Base-by-base conservation (phyloP, 768 basidiomycete genomes). In the Terana coerulea region DNA sequence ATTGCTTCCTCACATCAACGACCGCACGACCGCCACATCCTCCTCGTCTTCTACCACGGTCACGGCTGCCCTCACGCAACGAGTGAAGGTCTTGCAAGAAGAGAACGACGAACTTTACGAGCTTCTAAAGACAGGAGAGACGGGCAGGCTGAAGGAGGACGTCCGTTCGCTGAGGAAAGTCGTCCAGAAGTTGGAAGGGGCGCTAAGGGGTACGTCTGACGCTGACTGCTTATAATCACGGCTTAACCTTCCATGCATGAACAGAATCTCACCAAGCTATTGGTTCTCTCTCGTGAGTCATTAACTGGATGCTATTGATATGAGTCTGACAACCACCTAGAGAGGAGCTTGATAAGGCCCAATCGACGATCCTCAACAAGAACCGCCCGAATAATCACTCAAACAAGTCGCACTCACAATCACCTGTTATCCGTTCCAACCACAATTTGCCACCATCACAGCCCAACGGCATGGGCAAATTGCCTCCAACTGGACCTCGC, bases 41-140 rank as follows among this genome's bases (percentile, higher is more conserved):
- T 56, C 59, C 19, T 57, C 61, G 4, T n/a, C n/a, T n/a, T 71
- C 76, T 10, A 78, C 74, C 56, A 86, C 85, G 1, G 84, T 88
- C 28, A 70, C 79, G 33, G 74, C 82, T n/a, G 90, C 90, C 0
- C 75, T 93, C 51, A 86, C 80, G 0, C 89, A 91, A 61, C 76
- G 88, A 41, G 78, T 80, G 24, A 80, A 80, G 42, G 67, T 84
- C 15, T 71, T 93, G 9, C 91, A 93, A 64, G 86, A 91, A 50
- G 91, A 93, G 67, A 93, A 93, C 53, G 89, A 93, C 58, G 91
- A 93, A 56, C 66, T 93, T 15, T 93, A 92, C 64, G 79, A 83
- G 43, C 69, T 92, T 9, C 68, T 93, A 49, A 86, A 81, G 64
- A 73, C 73, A 22, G 80, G 85, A 34, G 90, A 93, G 67, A 86